Conservation (phyloP, 1,139 yeast genomes). For the Geotrichum fermentans region DNA sequence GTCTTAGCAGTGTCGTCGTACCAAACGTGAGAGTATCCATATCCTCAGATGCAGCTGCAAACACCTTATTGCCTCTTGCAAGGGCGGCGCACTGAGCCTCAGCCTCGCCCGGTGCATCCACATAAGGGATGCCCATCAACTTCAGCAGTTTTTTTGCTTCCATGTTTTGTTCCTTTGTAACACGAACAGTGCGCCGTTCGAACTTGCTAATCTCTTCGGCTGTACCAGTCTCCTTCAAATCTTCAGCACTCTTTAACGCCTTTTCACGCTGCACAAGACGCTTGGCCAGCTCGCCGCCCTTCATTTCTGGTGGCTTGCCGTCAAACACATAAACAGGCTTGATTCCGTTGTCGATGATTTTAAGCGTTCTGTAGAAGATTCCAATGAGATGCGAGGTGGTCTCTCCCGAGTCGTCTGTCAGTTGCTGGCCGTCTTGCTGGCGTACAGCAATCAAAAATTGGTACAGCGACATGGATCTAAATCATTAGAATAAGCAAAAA, state of each 20-base stretch:
- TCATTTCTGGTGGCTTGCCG: conserved; percentile 89
- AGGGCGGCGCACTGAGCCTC: conserved; percentile 97
- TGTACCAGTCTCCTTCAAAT: conserved; percentile 72
- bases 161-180: conserved; percentile 83
- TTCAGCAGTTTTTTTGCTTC: conserved; percentile 78
- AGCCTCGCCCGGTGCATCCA: conserved; percentile 95
- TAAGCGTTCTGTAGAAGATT: conserved; percentile 83
- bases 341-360: conserved; percentile 85
- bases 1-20: conserved; percentile 78
- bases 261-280: conserved; percentile 76
- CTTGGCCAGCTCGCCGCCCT: conserved; percentile 89
- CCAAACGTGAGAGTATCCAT: conserved; percentile 95
- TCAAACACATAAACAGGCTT: conserved; percentile 96
- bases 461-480: conserved; percentile 84
- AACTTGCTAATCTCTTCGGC: conserved; percentile 68
- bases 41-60: conserved; percentile 97
- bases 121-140: conserved; percentile 92
- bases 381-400: conserved; percentile 94
- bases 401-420: conserved; percentile 83
- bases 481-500: background rate
- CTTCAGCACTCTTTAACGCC: conserved; percentile 70
- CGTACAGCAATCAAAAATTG: conserved; percentile 94
- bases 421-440: conserved; percentile 93
- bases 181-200: conserved; percentile 85
- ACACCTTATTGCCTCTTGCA: conserved; percentile 78